Evolutionary conservation across 1,284 basidiomycete genomes (phyloP).

Genomic region (Cystobasidium pallidum): DNA sequence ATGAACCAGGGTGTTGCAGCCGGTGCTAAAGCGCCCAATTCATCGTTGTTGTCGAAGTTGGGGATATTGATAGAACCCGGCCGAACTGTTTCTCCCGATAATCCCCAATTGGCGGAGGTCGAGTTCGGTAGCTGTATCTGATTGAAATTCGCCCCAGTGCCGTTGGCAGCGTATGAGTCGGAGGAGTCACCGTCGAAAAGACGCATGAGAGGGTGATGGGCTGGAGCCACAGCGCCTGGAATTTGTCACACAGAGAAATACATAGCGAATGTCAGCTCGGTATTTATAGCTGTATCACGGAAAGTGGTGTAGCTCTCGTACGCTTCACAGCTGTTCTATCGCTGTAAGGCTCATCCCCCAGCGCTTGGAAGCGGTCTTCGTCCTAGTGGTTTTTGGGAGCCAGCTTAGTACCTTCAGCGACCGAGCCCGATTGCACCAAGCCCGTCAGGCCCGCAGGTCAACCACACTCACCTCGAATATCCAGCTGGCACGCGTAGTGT

Average conservation of each 20-base stretch:
- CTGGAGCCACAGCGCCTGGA: conserved; percentile 10
- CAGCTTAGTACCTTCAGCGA: too few species aligned
- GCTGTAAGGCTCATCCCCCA: conserved; percentile 47
- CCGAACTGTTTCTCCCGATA: conserved; percentile 13
- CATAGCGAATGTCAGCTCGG: too few species aligned
- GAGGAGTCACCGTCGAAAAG: conserved; percentile 52
- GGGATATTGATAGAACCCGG: conserved; percentile 32
- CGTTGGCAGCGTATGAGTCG: conserved; percentile 36
- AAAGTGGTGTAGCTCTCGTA: conserved; percentile 1
- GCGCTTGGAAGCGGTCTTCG: conserved; percentile 17
- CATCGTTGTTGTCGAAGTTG: conserved; percentile 47
- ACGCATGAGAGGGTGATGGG: conserved; percentile 50
- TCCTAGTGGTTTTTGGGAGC: conserved; percentile 12
- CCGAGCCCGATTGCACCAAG: too few species aligned
- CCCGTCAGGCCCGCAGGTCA: too few species aligned
- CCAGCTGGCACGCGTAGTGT: conserved; percentile 42
- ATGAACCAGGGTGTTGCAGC: conserved; percentile 34
- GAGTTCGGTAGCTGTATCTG: conserved; percentile 42
- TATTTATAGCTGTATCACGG: too few species aligned
- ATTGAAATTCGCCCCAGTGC: neutral
- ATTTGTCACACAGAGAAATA: neutral
- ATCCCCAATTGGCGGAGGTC: conserved; percentile 14
- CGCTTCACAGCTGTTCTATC: conserved; percentile 20
- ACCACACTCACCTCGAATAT: conserved; percentile 37
- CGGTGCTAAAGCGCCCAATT: conserved; percentile 24